Evolutionary conservation across 768 basidiomycete genomes (phyloP), one percentile per base, ranked within the genome.

Genomic region (Russula virescens): DNA sequence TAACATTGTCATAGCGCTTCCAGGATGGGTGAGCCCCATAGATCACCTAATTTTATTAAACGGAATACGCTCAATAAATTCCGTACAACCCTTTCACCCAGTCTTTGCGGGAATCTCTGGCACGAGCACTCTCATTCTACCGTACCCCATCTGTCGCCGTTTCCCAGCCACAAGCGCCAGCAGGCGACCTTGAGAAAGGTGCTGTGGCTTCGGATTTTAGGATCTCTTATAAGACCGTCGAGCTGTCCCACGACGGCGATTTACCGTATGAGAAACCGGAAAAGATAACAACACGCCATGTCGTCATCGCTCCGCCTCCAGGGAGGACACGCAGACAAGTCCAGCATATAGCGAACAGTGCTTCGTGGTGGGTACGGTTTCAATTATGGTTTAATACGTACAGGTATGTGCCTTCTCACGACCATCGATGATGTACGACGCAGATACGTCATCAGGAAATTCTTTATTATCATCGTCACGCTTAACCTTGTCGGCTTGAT

Each of bases 361-460:
- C 69, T 26, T 71, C 71, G 50, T 66, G 66, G 25, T 71, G 71
- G 72, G 45, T 71, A 49, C 68, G 68, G n/a, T 71, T 73, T 59
- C 68, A 65, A 62, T 58, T 77, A 28, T 77, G 75, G 76, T 76
- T 71, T 64, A 77, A 75, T 51, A 73, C 75, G 5, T 76, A 76
- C 59, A 72, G 73, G 74, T 73, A 48, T 5, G 73, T 68, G 10
- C 19, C 42, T 19, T 42, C 43, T 52, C 7, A 3, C 31, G 21
- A 25, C 40, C 2, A 14, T 55, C 9, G 13, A 19, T 13, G 10
- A 40, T 9, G n/a, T 23, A 38, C n/a, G 38, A 19, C 56, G 35
- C 19, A 21, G n/a, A 50, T 52, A 38, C 51, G 34, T 7, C 40
- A 51, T 55, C 63, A 76, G 76, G 47, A 76, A 74, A 66, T 72